Conservation (phyloP, 768 basidiomycete species). For the Hericium erinaceus region DNA sequence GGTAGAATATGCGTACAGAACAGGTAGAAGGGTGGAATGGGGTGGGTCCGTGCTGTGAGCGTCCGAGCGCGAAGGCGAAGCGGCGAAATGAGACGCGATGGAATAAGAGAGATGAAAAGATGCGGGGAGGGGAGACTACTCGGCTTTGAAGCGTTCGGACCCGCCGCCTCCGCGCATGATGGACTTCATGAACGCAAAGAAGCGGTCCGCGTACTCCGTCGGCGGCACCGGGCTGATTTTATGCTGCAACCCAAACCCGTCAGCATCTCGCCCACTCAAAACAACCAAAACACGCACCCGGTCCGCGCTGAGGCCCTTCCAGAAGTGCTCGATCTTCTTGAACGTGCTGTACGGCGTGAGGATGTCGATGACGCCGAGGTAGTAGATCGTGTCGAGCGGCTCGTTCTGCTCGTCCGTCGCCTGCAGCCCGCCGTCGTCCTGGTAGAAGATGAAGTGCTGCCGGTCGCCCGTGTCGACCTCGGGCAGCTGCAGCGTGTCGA, state of each 20-base stretch:
- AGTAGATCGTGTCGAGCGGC: constrained; percentile 72
- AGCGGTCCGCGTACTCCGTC: constrained; percentile 77
- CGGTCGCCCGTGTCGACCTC: constrained; percentile 58
- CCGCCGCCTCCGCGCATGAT: constrained; percentile 78
- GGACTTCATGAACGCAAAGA: constrained; percentile 80
- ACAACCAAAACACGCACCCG: constrained; percentile 49
- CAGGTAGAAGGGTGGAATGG: too few relatives aligned
- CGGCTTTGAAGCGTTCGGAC: constrained; percentile 39
- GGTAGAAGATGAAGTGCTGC: constrained; percentile 84
- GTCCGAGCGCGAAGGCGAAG: too few relatives aligned
- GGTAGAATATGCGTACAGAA: too few relatives aligned
- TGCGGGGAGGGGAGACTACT: constrained; percentile 18
- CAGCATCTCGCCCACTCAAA: neutral
- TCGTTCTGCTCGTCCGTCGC: constrained; percentile 85
- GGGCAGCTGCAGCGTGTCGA: constrained; percentile 41
- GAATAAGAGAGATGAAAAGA: neutral
- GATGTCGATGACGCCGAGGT: constrained; percentile 95
- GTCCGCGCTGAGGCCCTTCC: constrained; percentile 86
- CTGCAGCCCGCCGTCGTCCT: constrained; percentile 88
- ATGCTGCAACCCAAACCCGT: constrained; percentile 41
- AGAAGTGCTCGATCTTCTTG: constrained; percentile 84
- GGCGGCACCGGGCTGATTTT: constrained; percentile 94
- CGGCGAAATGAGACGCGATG: neutral
- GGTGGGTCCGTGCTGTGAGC: too few relatives aligned
- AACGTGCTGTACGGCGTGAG: constrained; percentile 73